Base-by-base conservation (phyloP, 2,329 filamentous ascomycete genomes). In the Colletotrichum somersetense region DNA sequence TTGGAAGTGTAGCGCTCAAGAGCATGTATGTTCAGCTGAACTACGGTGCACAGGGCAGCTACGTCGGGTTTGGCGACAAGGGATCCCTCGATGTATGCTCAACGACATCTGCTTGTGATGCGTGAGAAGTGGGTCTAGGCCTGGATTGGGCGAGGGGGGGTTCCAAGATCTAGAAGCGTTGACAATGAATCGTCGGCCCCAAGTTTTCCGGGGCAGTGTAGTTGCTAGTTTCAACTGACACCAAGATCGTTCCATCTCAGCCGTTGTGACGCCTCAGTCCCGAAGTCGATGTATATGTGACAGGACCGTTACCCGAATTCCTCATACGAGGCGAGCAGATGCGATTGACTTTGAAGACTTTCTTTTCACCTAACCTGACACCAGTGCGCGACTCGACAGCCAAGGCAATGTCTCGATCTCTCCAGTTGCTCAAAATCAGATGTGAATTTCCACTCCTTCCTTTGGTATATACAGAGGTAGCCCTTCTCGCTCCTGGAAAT, bases 1-100 rank as follows among this genome's bases (percentile, higher is more conserved):
- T 95, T 67, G 94, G 94, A 12, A 93, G 95, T 73, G 86, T 93
- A 67, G 93, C 95, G 83, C 86, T 96, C 75, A 96, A 96, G 88
- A 89, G 89, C 67, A 85, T 93, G 74, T 95, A 92, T 78, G 90
- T 92, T 40, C 66, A 70, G 56, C 42, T 72, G 35, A 72, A 70
- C 42, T 72, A 59, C 38, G 70, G 59, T 48, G 48, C 62, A 16
- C 33, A 53, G 5, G 66, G 66, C 33, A 56, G 30, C 23, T 72
- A 64, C 10, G 55, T 72, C 35, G 68, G 70, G 23, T 70, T 72
- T 40, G 70, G 66, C 11, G 18, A 59, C 11, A 72, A 72, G 53
- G 59, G 66, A 7, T 64, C 62, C 23, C 23, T 61, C 18, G 70
- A 72, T 30, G 70, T 61, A 40, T 72, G 70, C 42, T 64, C 59